Evolutionary conservation across 2,329 filamentous ascomycete genomes (phyloP), one percentile per base, ranked within the genome.

Genomic region (Thyridium curvatum): DNA sequence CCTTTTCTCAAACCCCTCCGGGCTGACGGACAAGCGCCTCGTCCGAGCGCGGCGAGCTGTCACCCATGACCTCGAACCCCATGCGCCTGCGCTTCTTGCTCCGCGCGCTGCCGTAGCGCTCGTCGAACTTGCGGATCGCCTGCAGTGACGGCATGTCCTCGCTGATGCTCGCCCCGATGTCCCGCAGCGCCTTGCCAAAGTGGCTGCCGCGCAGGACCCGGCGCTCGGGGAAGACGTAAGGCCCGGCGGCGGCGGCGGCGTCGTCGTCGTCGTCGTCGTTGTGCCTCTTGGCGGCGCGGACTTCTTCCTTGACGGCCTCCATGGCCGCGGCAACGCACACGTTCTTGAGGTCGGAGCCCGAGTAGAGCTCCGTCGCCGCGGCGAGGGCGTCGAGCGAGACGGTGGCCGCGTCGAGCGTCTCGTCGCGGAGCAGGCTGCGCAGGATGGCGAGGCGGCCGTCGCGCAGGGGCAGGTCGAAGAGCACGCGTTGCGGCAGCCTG

Each of bases 41-140:
- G 33, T 69, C 62, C 2, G 62, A 57, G 42, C 66, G 68, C 3
- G 51, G 48, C 16, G 51, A 26, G 10, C 6, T 54, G 13, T 58
- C 66, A 0, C 58, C 52, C 4, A 65, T 53, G 3, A 73, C 64
- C 37, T 68, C 77, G 52, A 84, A 84, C 1, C 80, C 80, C 62
- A 84, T 75, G 7, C 57, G 61, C 43, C 64, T 66, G 40, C 60
- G 61, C 52, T 65, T 78, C 60, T 76, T 80, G 56, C 76, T 78
- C 54, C 77, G 74, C 49, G 76, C 76, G 55, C 77, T 82, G 18
- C 93, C 91, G 58, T 90, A 98, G 59, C 91, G 85, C 64, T 95
- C 87, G 56, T 98, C 93, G 55, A 97, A 98, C 63, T 94, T 94
- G 51, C 87, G 77, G 52, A 98, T 95, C 12, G 86, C 86, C 47